Evolutionary conservation across 495 filamentous ascomycete genomes (phyloP), one percentile per base, ranked within the genome.

Genomic region (Apodospora peruviana): DNA sequence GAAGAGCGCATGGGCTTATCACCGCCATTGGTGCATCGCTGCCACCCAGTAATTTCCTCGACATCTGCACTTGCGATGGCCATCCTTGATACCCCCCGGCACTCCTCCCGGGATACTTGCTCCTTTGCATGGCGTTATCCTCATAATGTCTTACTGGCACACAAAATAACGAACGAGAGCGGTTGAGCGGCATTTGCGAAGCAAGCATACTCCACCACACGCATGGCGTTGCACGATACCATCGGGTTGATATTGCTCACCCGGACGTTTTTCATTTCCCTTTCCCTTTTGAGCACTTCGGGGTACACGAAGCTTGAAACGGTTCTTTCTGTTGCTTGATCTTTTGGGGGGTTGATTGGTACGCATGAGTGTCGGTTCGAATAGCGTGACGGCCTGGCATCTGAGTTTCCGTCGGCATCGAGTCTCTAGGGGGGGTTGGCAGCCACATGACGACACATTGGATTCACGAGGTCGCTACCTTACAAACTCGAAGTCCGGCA

Each of bases 1-100:
- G 68, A 97, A 98, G 75, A 90, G 88, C 55, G 93, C 93, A 8
- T 98, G 93, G 93, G 88, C 93, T 11, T 95, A 88, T 66, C 93
- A 98, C 61, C 83, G 93, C 38, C 91, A 96, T 69, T 98, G 93
- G 93, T 98, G 93, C 67, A 85, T 89, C 37, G 87, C 87, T 43
- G 86, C 90, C 32, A 64, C 71, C 37, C 68, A 70, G 69, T 76
- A 57, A 68, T 45, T 44, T 27, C 36, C 5, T 11, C 16, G 36
- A 38, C 25, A 7, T 10, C 18, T 18, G 16, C 25, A 21, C 35
- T 42, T 22, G 16, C 12, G 22, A 23, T 35, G 17, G 50, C 59
- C 56, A 36, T 51, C 48, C 57, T 63, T 65, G 63, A 66, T 66
- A 65, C 61, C 64, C 56, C 60, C 55, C 54, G 61, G 60, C 45